Evolutionary conservation across 2,329 filamentous ascomycete species (phyloP), one percentile per base, ranked within the genome.

Genomic region (Rasamsonia emersonii): DNA sequence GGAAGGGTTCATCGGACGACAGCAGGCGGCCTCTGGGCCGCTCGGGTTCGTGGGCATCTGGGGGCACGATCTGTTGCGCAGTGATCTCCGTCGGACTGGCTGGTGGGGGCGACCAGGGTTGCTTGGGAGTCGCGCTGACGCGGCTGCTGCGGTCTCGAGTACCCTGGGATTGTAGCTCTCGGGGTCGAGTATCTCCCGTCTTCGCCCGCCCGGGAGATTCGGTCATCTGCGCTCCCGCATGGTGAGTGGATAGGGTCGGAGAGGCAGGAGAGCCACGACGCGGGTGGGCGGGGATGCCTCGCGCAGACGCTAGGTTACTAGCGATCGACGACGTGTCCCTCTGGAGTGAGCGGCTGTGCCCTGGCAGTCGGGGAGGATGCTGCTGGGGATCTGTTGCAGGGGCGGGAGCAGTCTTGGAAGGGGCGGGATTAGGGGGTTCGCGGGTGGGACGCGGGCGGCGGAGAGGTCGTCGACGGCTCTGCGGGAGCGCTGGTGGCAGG

Each of bases 251-350:
- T 13, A 88, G 64, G 35, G 82, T 80, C 1, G 83, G 81, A 4
- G 75, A 80, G 8, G 78, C 71, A 2, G 81, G 79, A 39, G 80
- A 77, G 15, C 77, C 71, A 39, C 79, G 70, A 37, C 61, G 61
- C 32, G 62, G 60, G 20, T 64, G 62, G 3, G 65, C 56, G 2
- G 70, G 70, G 24, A 93, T 93, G 11, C 86, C 86, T 42, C 86
- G 73, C 18, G 86, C 86, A 9, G 85, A 86, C 9, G 86, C 86
- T 25, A 94, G 64, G 49, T 93, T 93, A 59, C 77, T 93, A 16
- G 85, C 86, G 39, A 94, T 93, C 1, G 86, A 93, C 1, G 85
- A 85, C 3, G 79, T 76, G 36, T 88, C 81, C 36, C 85, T 76
- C 16, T 75, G 67, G 2, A 55, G 75, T 53, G 64, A 46, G 35